Percentiles rank a stretch among this genome's conserved stretches.
These are phyloP conservation scores for Aspergillus bridgeri DNA, from an alignment of 495 filamentous ascomycete genomes.

Conservation along the genomic window DNA sequence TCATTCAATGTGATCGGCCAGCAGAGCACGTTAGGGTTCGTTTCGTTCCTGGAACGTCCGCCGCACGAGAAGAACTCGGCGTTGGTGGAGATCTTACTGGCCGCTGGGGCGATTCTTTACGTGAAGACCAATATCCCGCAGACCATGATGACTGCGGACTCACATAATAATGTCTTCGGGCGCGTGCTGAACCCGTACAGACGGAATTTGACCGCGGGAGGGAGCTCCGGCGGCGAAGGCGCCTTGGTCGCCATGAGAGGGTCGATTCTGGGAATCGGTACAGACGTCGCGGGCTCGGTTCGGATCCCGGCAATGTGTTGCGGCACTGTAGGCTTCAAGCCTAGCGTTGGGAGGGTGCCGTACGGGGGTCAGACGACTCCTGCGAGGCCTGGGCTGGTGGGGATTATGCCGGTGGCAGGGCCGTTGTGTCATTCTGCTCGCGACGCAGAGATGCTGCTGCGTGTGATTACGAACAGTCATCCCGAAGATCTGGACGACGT, in stretches of 20 bases:
- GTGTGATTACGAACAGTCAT: constrained; percentile 10
- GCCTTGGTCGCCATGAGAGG: constrained; percentile 57
- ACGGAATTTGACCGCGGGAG: constrained; percentile 49
- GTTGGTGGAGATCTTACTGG: constrained; percentile 33
- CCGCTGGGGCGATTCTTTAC: constrained; percentile 48
- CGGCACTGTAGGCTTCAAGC: constrained; percentile 59
- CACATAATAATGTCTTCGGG: constrained; percentile 35
- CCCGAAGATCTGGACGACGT: constrained; percentile 19
- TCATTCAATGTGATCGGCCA: constrained; percentile 52
- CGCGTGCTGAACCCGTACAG: constrained; percentile 54
- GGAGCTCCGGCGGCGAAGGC: constrained; percentile 61
- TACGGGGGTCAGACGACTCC: constrained; percentile 28
- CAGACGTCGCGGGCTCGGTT: constrained; percentile 63
- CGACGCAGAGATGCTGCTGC: constrained; percentile 29
- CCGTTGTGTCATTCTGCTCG: constrained; percentile 37
- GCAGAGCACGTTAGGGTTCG: constrained; percentile 24
- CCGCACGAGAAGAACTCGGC: constrained; percentile 35
- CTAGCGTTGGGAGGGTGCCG: constrained; percentile 55
- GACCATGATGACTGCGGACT: constrained; percentile 48
- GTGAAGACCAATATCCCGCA: constrained; percentile 61
- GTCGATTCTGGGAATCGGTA: constrained; percentile 59
- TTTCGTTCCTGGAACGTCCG: constrained; percentile 50
- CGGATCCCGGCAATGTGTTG: constrained; percentile 59
- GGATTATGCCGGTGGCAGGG: constrained; percentile 30
- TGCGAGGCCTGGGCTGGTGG: constrained; percentile 43